phyloP scores from a whole-genome alignment of 495 filamentous ascomycete species.

The Filosporella fistucella region DNA sequence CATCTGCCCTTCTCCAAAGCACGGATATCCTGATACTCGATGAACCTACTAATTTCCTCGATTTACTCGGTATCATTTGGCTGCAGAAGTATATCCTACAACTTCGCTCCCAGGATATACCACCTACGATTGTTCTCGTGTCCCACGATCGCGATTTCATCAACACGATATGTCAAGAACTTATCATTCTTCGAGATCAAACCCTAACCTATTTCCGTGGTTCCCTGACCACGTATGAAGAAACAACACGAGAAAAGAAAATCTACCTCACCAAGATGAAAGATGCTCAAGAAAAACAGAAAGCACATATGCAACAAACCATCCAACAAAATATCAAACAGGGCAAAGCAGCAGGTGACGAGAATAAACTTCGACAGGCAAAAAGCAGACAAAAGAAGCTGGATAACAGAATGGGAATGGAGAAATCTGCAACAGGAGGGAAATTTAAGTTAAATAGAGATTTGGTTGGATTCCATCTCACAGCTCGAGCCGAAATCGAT shows the following conservation, averaged over 20 bases:
- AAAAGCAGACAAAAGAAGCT: constrained; percentile 77
- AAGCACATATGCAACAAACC: constrained; percentile 69
- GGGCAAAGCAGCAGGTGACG: constrained; percentile 68
- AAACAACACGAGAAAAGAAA: constrained; percentile 58
- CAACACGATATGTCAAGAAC: constrained; percentile 65
- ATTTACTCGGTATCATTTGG: constrained; percentile 80
- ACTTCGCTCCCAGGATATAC: constrained; percentile 33
- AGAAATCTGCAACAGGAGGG: constrained; percentile 63
- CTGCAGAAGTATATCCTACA: constrained; percentile 63
- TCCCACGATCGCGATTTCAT: constrained; percentile 78
- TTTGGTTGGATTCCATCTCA: constrained; percentile 52
- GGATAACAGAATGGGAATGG: constrained; percentile 71
- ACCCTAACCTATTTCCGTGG: constrained; percentile 65
- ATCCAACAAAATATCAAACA: constrained; percentile 64
- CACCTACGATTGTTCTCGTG: constrained; percentile 59
- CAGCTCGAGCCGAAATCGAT: constrained; percentile 59
- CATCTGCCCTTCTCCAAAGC: constrained; percentile 60
- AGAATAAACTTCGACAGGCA: constrained; percentile 74
- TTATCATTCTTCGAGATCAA: constrained; percentile 69
- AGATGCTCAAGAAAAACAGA: constrained; percentile 72
- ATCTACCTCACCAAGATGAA: constrained; percentile 66
- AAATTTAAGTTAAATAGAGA: constrained; percentile 79
- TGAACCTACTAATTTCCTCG: constrained; percentile 83
- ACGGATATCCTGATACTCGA: constrained; percentile 79
- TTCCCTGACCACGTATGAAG: constrained; percentile 63